These are phyloP conservation scores for Aphanomyces euteiches DNA, from an alignment of 352 stramenopile species.

Conservation along the genomic window DNA sequence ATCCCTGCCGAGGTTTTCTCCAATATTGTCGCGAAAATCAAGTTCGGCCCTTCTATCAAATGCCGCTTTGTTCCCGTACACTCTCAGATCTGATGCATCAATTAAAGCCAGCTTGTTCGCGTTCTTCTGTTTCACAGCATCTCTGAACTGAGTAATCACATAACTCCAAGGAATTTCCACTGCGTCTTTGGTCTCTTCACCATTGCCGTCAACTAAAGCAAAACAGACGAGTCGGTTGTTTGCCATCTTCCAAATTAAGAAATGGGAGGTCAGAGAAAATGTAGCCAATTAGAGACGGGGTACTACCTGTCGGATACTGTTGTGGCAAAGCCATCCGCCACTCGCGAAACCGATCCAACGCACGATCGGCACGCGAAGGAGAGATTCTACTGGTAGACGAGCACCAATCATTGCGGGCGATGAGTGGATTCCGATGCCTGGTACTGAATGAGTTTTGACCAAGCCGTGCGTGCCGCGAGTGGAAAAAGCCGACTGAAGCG, in stretches of 20 bases:
- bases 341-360: too few species aligned
- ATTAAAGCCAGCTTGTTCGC: background rate
- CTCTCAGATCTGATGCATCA: background rate
- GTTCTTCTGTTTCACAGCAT: background rate
- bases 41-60: background rate
- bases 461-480: too few species aligned
- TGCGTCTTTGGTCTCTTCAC: background rate
- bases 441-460: too few species aligned
- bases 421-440: too few species aligned
- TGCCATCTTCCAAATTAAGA: slow-evolving; percentile 5
- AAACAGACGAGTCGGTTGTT: background rate
- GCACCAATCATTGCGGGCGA: too few species aligned
- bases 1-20: background rate
- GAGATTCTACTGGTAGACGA: too few species aligned
- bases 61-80: background rate
- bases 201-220: background rate
- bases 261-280: slow-evolving; percentile 1
- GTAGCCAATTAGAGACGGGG: background rate
- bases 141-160: background rate
- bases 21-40: background rate
- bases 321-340: too few species aligned
- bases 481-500: too few species aligned
- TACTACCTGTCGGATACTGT: slow-evolving; percentile 1
- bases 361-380: too few species aligned
- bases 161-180: background rate